Base-by-base conservation (phyloP, 1,139 yeast genomes). In the Arxiozyma heterogenica region DNA sequence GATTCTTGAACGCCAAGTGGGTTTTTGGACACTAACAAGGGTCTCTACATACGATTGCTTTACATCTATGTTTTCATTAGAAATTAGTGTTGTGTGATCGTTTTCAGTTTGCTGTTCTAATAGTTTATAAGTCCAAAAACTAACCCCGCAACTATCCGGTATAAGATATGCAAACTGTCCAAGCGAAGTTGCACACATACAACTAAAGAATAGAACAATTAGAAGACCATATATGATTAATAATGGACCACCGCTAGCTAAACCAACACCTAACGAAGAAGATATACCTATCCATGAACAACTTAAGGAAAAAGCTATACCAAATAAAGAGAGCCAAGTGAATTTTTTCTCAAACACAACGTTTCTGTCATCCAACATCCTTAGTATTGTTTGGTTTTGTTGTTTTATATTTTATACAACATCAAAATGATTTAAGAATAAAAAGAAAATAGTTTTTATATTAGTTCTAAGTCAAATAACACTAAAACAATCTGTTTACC, bases 261-360 rank as follows among this genome's bases (percentile, higher is more conserved):
- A 72, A 52, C 81, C 79, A 6, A 79, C 72, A 41, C 74, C 73
- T 63, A 77, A 71, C 1, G 81, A 73, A 1, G 81, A 77, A 5
- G 80, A 74, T 44, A 78, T 73, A 46, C 82, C 81, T 54, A 77
- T 75, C 79, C 81, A 78, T 6, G 81, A 76, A 62, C 78, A 78
- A n/a, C 81, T 77, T 55, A 78, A 68, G 7, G 80, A 79, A 55
- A 77, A 77, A 1, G 80, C 79, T 43, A 77, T 73, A 20, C 79
- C 80, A 50, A 76, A 70, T 9, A 82, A 75, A 1, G 84, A 78
- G 71, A 79, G 74, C 47, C 79, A 72, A 22, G 80, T 73, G 58
- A 80, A 81, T 53, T 74, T 76, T 62, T 81, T 75, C n/a, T 48
- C 47, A 17, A 49, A 45, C 18, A 20, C 41, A 25, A 21, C 44